phyloP scores from a whole-genome alignment of 1,284 basidiomycete species.

The Sanghuangporus weigelae region DNA sequence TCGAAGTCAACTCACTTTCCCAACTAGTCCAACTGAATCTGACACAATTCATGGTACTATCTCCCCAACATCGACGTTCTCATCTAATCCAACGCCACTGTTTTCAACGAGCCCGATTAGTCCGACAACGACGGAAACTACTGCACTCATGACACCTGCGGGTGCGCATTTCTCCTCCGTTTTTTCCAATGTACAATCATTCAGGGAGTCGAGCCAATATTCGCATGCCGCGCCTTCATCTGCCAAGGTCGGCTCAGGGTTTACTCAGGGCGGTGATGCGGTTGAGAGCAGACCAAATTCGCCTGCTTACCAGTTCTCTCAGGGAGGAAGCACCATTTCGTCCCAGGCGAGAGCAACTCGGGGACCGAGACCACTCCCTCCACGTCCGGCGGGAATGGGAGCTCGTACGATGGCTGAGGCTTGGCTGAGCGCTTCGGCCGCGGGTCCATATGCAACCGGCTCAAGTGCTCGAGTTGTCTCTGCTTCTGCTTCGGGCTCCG shows the following conservation, averaged over 20 bases:
- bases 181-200: not conserved
- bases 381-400: not conserved
- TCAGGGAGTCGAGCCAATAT: not conserved
- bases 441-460: not conserved
- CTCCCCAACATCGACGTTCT: not conserved
- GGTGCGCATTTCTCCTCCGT: not conserved
- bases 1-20: not conserved
- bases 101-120: not conserved
- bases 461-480: not conserved
- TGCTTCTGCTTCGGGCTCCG: not conserved
- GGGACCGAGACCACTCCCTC: not conserved
- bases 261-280: too few species aligned
- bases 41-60: not conserved
- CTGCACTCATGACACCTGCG: not conserved
- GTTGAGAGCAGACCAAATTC: not conserved
- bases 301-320: not conserved
- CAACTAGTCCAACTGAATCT: not conserved
- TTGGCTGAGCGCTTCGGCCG: not conserved
- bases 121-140: not conserved
- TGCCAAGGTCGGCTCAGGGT: too few species aligned
- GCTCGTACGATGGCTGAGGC: not conserved
- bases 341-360: not conserved
- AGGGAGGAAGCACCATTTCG: not conserved
- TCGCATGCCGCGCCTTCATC: not conserved
- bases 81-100: not conserved